Conservation (phyloP, 1,284 basidiomycete genomes). For the Leccinum angustisporum region DNA sequence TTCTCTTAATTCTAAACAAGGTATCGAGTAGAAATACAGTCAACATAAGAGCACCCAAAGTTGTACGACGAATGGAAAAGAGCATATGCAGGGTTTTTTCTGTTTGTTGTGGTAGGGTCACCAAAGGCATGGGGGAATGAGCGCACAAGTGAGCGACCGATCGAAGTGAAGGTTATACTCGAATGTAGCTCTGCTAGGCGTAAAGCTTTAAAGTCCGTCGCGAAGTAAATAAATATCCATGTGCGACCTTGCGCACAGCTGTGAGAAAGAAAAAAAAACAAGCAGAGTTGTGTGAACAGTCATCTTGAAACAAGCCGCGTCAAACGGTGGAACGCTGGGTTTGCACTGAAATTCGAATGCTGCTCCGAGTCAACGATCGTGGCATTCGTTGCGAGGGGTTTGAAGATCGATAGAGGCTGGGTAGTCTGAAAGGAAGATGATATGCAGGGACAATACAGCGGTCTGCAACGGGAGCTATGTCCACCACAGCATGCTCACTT, state of each 20-base stretch:
- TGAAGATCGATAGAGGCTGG: constrained; percentile 10
- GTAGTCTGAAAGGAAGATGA: constrained; percentile 21
- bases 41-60: background rate
- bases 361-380: constrained; percentile 5
- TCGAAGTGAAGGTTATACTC: constrained; percentile 5
- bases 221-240: constrained; percentile 6
- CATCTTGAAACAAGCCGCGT: constrained; percentile 9
- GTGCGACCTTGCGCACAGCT: constrained; percentile 20
- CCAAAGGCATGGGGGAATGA: constrained; percentile 6
- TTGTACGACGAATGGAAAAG: constrained; percentile 11
- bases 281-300: background rate
- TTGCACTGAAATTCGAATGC: constrained; percentile 20
- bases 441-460: constrained; percentile 9
- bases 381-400: constrained; percentile 2
- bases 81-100: background rate
- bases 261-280: background rate
- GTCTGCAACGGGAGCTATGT: background rate
- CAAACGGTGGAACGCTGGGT: constrained; percentile 2
- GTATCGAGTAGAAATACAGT: constrained; percentile 6
- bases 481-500: background rate
- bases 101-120: constrained; percentile 5
- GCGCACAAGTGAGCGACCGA: background rate
- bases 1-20: background rate
- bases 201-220: constrained; percentile 15
- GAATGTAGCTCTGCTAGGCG: background rate